Percentiles rank a stretch among this genome's conserved stretches.
phyloP scores from a whole-genome alignment of 805 yeast species.

The Pichia eremophila region DNA sequence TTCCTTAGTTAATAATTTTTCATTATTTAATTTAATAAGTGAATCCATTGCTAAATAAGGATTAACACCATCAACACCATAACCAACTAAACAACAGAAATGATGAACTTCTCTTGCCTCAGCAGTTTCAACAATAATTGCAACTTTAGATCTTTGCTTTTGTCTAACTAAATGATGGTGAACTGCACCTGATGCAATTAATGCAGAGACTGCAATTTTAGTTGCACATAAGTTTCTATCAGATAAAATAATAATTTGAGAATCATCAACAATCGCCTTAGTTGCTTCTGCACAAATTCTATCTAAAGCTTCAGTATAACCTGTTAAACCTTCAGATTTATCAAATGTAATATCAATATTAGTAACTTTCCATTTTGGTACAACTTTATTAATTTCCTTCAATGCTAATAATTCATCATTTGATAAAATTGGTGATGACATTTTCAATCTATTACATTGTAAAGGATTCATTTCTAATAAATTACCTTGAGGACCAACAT shows the following conservation, averaged over 20 bases:
- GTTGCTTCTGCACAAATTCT: slow-evolving; percentile 82
- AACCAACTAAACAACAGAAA: slow-evolving; percentile 86
- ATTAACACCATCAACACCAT: slow-evolving; percentile 94
- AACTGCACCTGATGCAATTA: slow-evolving; percentile 93
- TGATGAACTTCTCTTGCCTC: slow-evolving; percentile 98
- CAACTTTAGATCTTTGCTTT: slow-evolving; percentile 93
- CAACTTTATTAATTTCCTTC: slow-evolving; percentile 58
- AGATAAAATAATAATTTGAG: slow-evolving; percentile 66
- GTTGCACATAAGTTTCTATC: slow-evolving; percentile 55
- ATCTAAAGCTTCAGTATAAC: slow-evolving; percentile 78
- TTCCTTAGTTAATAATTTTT: slow-evolving; percentile 53
- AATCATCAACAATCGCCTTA: slow-evolving; percentile 66
- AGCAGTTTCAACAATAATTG: slow-evolving; percentile 84
- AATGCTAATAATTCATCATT: slow-evolving; percentile 69
- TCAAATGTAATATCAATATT: slow-evolving; percentile 83
- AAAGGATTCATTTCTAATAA: slow-evolving; percentile 83
- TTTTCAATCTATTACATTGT: slow-evolving; percentile 82
- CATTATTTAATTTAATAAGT: slow-evolving; percentile 71
- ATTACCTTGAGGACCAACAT: slow-evolving; percentile 97
- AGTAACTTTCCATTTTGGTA: slow-evolving; percentile 80
- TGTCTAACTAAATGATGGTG: slow-evolving; percentile 94
- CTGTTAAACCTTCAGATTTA: slow-evolving; percentile 73
- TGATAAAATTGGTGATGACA: slow-evolving; percentile 75
- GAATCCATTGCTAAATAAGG: slow-evolving; percentile 93
- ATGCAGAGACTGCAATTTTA: slow-evolving; percentile 74